Base-by-base conservation (phyloP, 2,329 filamentous ascomycete species). In the Fusarium heterosporum region DNA sequence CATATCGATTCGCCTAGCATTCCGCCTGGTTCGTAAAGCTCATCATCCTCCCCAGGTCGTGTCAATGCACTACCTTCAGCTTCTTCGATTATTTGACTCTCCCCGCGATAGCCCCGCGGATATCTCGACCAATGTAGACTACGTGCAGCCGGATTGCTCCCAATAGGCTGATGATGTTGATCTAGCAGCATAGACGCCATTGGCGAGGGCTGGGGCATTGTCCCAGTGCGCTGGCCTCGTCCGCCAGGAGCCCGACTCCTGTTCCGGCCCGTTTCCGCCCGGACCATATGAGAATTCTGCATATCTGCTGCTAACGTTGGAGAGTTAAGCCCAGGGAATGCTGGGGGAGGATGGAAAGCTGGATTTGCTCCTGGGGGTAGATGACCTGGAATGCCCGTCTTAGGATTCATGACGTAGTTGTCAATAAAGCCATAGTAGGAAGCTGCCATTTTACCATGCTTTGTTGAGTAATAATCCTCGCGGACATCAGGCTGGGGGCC, bases 361-460 rank as follows among this genome's bases (percentile, higher is more conserved):
- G 73, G 69, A 9, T 76, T 85, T 51, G 78, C 78, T 3, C 84
- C 84, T 4, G 85, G 85, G 14, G 86, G 85, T 34, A 89, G 79
- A 53, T 87, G 84, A 19, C 87, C 87, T 8, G 87, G 86, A 19
- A 89, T 85, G 3, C 88, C 89, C 8, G 86, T 88, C 76, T 89
- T 90, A 5, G 89, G 88, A 71, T 93, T 92, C 47, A 89, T 87
- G 14, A 90, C 88, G 73, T 99, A 99, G 70, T 97, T 94, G 74
- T 97, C 93, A 60, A 97, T 83, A 77, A 99, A 99, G 3, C 94
- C 93, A 73, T 96, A 94, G 76, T 97, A 96, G 0, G 95, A 98
- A 16, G 93, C 92, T n/a, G 96, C 90, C 93, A 99, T 97, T 81
- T 99, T 99, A 65, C 94, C 93, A 73, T 99, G 94, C 75, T 97